Conservation (phyloP, 2,329 filamentous ascomycete species). For the Onygenales sp. region DNA sequence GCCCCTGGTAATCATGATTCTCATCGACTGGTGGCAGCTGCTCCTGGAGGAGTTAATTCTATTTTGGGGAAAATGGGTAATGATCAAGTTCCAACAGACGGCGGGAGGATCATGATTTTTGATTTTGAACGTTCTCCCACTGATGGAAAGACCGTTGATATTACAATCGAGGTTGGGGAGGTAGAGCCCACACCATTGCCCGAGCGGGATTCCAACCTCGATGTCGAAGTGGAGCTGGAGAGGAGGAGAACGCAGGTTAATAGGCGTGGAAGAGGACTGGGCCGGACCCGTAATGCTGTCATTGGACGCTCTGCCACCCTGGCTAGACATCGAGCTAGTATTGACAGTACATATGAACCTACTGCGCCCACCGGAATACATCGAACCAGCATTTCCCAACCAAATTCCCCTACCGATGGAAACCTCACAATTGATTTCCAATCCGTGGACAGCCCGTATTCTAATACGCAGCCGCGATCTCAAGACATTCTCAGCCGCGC, state of each 20-base stretch:
- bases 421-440: constrained; percentile 36
- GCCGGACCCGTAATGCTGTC: constrained; percentile 11
- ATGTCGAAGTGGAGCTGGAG: constrained; percentile 69
- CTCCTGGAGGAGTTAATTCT: constrained; percentile 56
- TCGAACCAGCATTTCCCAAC: constrained; percentile 20
- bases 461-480: constrained; percentile 62
- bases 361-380: constrained; percentile 16
- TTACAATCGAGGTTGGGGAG: constrained; percentile 66
- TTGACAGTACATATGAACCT: constrained; percentile 12
- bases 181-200: constrained; percentile 59
- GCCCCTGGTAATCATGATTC: constrained; percentile 25
- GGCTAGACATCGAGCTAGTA: constrained; percentile 2
- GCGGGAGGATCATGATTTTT: constrained; percentile 61
- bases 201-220: constrained; percentile 65
- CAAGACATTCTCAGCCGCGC: constrained; percentile 61
- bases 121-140: constrained; percentile 59
- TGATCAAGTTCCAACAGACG: constrained; percentile 68
- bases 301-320: constrained; percentile 13
- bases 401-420: constrained; percentile 15
- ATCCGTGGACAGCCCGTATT: constrained; percentile 61
- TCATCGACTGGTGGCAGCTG: constrained; percentile 57
- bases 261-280: constrained; percentile 40
- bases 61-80: constrained; percentile 52
- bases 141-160: constrained; percentile 48
- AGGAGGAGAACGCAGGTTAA: constrained; percentile 63